phyloP scores from a whole-genome alignment of 169 alveolate genomes.

The Cryptosporidium sp. region DNA sequence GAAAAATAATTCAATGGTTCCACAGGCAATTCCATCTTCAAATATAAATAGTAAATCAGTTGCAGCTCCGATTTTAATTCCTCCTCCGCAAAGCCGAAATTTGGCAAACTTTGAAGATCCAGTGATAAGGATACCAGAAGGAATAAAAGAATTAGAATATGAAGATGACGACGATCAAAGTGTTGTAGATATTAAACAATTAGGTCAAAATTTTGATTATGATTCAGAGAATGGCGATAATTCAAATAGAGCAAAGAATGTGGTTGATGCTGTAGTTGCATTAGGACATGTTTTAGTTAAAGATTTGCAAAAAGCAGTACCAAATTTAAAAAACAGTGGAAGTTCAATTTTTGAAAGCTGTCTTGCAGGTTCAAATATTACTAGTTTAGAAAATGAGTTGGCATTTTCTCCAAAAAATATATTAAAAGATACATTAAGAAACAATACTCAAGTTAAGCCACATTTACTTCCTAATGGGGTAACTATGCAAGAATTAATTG shows the following conservation, averaged over 20 bases:
- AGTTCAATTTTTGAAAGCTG: conserved; percentile 60
- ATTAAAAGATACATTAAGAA: conserved; percentile 22
- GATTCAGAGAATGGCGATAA: conserved; percentile 72
- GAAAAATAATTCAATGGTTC: conserved; percentile 58
- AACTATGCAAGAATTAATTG: conserved; percentile 54
- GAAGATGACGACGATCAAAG: conserved; percentile 76
- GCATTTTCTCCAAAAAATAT: conserved; percentile 52
- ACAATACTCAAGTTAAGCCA: conserved; percentile 38
- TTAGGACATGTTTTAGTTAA: conserved; percentile 72
- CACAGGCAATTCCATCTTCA: conserved; percentile 28
- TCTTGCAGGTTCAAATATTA: conserved; percentile 33
- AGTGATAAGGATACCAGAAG: conserved; percentile 49
- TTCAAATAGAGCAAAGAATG: conserved; percentile 63
- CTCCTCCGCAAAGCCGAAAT: conserved; percentile 67
- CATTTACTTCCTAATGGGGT: conserved; percentile 73
- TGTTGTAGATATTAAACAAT: conserved; percentile 64
- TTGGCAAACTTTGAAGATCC: conserved; percentile 66
- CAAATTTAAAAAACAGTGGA: conserved; percentile 39
- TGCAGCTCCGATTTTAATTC: conserved; percentile 71
- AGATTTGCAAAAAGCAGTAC: conserved; percentile 70
- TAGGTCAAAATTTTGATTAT: conserved; percentile 29
- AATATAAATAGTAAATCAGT: conserved; percentile 31
- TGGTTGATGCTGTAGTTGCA: conserved; percentile 75
- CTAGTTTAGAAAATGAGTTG: conserved; percentile 23
- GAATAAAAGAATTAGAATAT: conserved; percentile 48